These are phyloP conservation scores for Nyssa sinensis DNA, from an alignment of 148 eudicot species.

Conservation along the genomic window DNA sequence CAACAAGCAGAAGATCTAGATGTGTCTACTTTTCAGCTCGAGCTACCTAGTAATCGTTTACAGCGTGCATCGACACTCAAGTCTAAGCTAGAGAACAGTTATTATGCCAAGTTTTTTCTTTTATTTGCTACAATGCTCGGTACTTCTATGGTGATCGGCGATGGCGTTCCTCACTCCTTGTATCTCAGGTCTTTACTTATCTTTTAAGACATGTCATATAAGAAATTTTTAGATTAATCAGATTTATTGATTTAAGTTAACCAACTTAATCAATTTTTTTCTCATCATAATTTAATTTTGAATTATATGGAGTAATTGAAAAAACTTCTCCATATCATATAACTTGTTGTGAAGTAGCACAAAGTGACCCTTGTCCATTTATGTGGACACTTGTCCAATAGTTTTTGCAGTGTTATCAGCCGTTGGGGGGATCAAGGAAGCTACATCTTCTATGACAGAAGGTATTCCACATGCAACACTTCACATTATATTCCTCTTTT, in stretches of 20 bases:
- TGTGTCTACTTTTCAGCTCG: slow-evolving; percentile 31
- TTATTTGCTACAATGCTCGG: slow-evolving; percentile 43
- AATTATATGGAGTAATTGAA: too few relatives aligned
- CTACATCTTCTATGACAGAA: slow-evolving; percentile 39
- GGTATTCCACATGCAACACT: too few relatives aligned
- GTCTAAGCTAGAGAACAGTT: slow-evolving; percentile 28
- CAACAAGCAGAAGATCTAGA: slow-evolving; percentile 39
- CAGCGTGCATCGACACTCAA: slow-evolving; percentile 29
- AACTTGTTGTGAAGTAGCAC: too few relatives aligned
- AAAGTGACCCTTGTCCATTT: too few relatives aligned
- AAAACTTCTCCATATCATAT: too few relatives aligned
- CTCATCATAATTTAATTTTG: too few relatives aligned
- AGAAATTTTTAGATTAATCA: too few relatives aligned
- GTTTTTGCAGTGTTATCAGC: slow-evolving; percentile 38
- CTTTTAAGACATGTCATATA: too few relatives aligned
- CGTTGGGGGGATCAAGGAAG: slow-evolving; percentile 37
- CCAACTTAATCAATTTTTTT: too few relatives aligned
- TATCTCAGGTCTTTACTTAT: slow-evolving; percentile 57
- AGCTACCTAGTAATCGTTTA: slow-evolving; percentile 20
- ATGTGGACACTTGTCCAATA: not conserved
- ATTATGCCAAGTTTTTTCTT: slow-evolving; percentile 28
- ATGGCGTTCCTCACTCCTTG: slow-evolving; percentile 55
- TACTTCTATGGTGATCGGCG: slow-evolving; percentile 46
- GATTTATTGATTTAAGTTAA: too few relatives aligned
- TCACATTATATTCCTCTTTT: too few relatives aligned